A percentile compares a stretch with the other conserved stretches of the same genome.
These are phyloP conservation scores for Ophiosphaerella korrae DNA, from an alignment of 2,329 filamentous ascomycete species.

Conservation along the genomic window DNA sequence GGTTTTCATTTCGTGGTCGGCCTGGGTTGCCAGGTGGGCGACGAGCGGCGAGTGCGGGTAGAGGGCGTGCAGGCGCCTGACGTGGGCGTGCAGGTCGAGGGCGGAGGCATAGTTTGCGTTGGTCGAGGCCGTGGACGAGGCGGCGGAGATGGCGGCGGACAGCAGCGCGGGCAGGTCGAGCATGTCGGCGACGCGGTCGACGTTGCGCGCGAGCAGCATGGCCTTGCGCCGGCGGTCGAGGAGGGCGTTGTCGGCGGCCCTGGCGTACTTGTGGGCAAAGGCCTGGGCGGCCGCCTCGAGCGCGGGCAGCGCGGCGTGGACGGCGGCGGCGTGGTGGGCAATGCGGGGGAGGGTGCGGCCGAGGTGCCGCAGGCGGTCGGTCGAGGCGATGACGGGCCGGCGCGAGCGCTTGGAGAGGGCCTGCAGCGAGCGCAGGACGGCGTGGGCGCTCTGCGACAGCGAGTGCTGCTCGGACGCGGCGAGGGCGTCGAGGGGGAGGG, in stretches of 20 bases:
- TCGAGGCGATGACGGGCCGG: constrained; percentile 80
- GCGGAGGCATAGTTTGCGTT: constrained; percentile 83
- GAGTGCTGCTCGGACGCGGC: constrained; percentile 76
- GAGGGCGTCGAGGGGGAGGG: constrained; percentile 75
- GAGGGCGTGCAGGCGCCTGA: constrained; percentile 80
- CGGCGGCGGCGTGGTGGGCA: constrained; percentile 65
- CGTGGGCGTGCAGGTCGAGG: constrained; percentile 90
- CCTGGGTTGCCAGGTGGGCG: constrained; percentile 72
- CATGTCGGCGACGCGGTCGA: constrained; percentile 87
- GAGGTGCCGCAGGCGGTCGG: constrained; percentile 76
- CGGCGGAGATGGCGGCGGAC: constrained; percentile 72
- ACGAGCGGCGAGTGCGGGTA: constrained; percentile 82
- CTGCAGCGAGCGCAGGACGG: constrained; percentile 81
- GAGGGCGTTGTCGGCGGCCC: constrained; percentile 66
- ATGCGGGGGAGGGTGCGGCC: constrained; percentile 73
- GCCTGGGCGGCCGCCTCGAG: constrained; percentile 78
- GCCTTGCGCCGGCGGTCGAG: constrained; percentile 78
- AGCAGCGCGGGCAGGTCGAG: constrained; percentile 87
- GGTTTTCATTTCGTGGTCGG: constrained; percentile 84
- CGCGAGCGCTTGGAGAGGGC: constrained; percentile 88
- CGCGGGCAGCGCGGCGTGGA: constrained; percentile 74
- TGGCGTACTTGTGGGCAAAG: constrained; percentile 85
- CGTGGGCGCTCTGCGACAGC: constrained; percentile 80
- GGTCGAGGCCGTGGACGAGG: constrained; percentile 36
- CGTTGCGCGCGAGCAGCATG: constrained; percentile 81